Base-by-base conservation (phyloP, 768 basidiomycete genomes). In the Pleurotus citrinopileatus region DNA sequence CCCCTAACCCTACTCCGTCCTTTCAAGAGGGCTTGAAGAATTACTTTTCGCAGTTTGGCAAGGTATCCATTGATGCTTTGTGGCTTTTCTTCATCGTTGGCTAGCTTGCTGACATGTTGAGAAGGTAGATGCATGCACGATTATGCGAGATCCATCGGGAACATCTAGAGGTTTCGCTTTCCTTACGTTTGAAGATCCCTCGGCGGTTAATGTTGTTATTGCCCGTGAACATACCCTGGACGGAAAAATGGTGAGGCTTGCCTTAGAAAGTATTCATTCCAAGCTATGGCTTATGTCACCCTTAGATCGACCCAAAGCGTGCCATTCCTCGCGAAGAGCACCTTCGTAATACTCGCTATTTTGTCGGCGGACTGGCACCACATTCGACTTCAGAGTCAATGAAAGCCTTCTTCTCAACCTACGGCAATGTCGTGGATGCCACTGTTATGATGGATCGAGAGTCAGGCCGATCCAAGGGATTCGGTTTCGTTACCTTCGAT, bases 401-500 rank as follows among this genome's bases (percentile, higher is more conserved):
- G 79, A 78, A 80, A 28, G 73, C 76, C 13, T 91, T 86, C 70
- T 89, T 92, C 61, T 65, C 75, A 8, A 72, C 83, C 28, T 91
- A 83, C 61, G 91, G 91, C n/a, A 82, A 81, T 54, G 87, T 93
- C 51, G 81, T 90, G 46, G 91, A 93, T 61, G 82, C 89, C 2
- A 91, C 89, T 2, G 87, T 93, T 48, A 93, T 93, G 91, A 77
- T 89, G 55, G 91, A 93, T 65, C 77, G 86, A 47, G 87, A 91
- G 53, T 81, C 85, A 9, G 80, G 78, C 3, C 74, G 87, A 22
- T 86, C 84, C 27, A 90, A 92, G 67, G 91, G 91, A 1, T 93
- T 93, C 59, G 91, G 89, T 0, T 93, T 93, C 57, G 85, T 92
- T 42, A 93, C 90, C 0, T 93, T 90, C 64, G 82, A 84, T 58